Base-by-base conservation (phyloP, 305 asterid genomes). In the Fraxinus greggii region DNA sequence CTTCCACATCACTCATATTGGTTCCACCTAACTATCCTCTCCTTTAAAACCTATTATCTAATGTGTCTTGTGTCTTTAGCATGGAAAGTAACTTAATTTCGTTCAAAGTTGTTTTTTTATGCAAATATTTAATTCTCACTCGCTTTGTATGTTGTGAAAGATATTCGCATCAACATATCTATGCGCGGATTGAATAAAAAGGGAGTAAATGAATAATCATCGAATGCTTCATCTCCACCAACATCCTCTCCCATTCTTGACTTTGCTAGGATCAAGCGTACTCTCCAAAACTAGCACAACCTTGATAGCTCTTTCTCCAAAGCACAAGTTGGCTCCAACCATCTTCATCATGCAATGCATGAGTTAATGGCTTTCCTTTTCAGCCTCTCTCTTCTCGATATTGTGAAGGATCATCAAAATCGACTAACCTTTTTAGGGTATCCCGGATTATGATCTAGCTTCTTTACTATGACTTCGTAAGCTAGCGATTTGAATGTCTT, bases 361-460 rank as follows among this genome's bases (percentile, higher is more conserved):
- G 63, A 17, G 63, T 51, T 32, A 87, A 61, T 5, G 23, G 76
- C 72, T 72, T 83, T 78, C 78, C 70, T 82, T 83, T 79, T 48
- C 40, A 21, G 78, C 19, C 81, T 59, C 15, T 26, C 80, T 29
- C 80, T 80, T 82, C 15, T 42, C 19, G 15, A 42, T 1, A 45
- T 13, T 45, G 56, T 45, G 56, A 45, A 45, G 56, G 56, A 45
- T 45, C 56, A 45, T 45, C 56, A 45, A 45, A 45, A 45, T 45
- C 5, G 56, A 45, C 56, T 6, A 13, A 45, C 56, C 56, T 45
- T 45, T 45, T 45, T 45, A 45, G 56, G 19, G 56, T 45, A 45
- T 45, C 56, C 56, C 6, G 13, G 5, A 42, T 42, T 42, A 42
- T 42, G 54, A 45, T 45, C 1, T 13, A 45, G 19, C 56, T 45